A percentile compares a stretch with the other conserved stretches of the same genome.
These are phyloP conservation scores for Phlegmacium glaucopus DNA, from an alignment of 768 basidiomycete genomes.

Conservation along the genomic window DNA sequence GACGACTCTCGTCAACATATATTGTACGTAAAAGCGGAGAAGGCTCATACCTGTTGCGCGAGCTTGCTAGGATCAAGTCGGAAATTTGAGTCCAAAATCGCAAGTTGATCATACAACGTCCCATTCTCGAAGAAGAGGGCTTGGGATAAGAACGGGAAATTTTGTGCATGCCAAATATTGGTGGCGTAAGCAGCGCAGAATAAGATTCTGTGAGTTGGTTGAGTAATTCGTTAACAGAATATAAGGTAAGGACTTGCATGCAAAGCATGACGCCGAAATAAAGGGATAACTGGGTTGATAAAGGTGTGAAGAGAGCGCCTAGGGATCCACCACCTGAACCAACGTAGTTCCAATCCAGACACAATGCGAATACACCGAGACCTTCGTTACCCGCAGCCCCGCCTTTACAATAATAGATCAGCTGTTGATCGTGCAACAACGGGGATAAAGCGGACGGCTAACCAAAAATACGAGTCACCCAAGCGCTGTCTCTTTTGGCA, in stretches of 20 bases:
- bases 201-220: constrained; percentile 27
- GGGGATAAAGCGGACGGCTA: constrained; percentile 4
- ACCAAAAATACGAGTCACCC: constrained; percentile 56
- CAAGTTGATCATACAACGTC: constrained; percentile 45
- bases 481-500: constrained; percentile 43
- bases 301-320: constrained; percentile 47
- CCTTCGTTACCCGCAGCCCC: constrained; percentile 64
- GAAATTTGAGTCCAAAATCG: constrained; percentile 50
- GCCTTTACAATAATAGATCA: constrained; percentile 17
- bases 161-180: constrained; percentile 56
- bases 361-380: constrained; percentile 55
- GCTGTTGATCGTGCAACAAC: neutral
- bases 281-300: constrained; percentile 49
- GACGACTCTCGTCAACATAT: neutral
- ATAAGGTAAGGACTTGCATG: constrained; percentile 35
- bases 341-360: constrained; percentile 62
- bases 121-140: constrained; percentile 50
- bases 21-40: neutral
- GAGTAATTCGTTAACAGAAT: neutral
- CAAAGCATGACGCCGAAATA: constrained; percentile 49
- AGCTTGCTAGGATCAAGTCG: constrained; percentile 46
- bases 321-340: constrained; percentile 43
- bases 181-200: constrained; percentile 42
- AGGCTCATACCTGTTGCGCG: constrained; percentile 34
- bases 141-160: constrained; percentile 59